phyloP scores from a whole-genome alignment of 805 yeast species.

The Lipomyces spencermartinsiae region DNA sequence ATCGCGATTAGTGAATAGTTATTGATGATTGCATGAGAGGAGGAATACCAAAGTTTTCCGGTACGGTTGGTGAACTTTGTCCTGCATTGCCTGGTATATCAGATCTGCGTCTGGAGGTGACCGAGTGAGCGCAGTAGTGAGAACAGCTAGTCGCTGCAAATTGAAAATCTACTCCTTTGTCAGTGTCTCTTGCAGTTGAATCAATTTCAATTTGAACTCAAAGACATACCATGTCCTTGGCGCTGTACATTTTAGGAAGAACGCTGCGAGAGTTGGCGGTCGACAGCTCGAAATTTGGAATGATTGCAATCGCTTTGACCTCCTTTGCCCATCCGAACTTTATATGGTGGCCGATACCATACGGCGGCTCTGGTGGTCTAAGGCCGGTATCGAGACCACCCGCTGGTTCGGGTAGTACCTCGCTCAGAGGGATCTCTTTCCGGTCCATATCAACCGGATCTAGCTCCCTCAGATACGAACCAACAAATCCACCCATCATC shows the following conservation, averaged over 20 bases:
- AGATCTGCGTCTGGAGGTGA: constrained; percentile 80
- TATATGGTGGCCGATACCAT: constrained; percentile 85
- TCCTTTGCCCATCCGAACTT: constrained; percentile 81
- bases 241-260: constrained; percentile 77
- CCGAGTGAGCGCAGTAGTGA: constrained; percentile 89
- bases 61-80: constrained; percentile 96
- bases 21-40: background rate
- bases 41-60: constrained; percentile 66
- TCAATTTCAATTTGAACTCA: background rate
- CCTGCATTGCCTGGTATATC: constrained; percentile 95
- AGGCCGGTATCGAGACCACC: constrained; percentile 73
- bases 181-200: background rate
- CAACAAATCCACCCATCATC: constrained; percentile 98
- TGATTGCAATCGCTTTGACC: constrained; percentile 86
- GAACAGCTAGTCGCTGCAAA: constrained; percentile 88
- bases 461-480: constrained; percentile 86
- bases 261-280: constrained; percentile 93
- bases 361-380: constrained; percentile 82
- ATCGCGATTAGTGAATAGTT: background rate
- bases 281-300: constrained; percentile 92
- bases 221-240: constrained; percentile 65
- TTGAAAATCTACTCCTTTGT: constrained; percentile 65
- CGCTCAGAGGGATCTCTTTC: constrained; percentile 83
- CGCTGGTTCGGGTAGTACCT: constrained; percentile 78
- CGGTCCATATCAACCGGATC: constrained; percentile 71